Evolutionary conservation across 495 filamentous ascomycete species (phyloP).

Genomic region (Sordaria brevicollis): DNA sequence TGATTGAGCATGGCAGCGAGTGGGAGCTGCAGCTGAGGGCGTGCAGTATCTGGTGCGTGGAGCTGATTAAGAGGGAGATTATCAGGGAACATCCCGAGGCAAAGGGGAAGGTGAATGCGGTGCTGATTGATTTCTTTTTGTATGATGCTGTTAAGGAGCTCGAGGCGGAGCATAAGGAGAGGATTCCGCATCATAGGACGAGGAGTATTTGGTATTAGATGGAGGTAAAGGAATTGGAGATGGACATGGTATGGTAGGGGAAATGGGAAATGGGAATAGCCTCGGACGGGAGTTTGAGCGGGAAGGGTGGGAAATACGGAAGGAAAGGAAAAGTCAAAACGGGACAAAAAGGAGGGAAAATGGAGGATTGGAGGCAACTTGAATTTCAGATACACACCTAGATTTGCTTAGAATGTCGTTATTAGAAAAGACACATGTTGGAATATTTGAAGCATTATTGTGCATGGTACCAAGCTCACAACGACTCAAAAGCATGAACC

Average conservation of each 20-base stretch:
- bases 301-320: not conserved
- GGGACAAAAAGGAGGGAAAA: not conserved
- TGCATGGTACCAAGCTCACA: not conserved
- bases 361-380: not conserved
- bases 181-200: slow-evolving; percentile 83
- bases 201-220: slow-evolving; percentile 89
- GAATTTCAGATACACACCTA: not conserved
- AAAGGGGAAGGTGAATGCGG: slow-evolving; percentile 58
- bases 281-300: not conserved
- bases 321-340: not conserved
- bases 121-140: slow-evolving; percentile 91
- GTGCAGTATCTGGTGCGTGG: slow-evolving; percentile 87
- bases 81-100: slow-evolving; percentile 55
- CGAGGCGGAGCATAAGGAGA: slow-evolving; percentile 49
- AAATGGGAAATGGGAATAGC: not conserved
- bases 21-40: slow-evolving; percentile 86
- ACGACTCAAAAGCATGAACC: not conserved
- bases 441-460: not conserved
- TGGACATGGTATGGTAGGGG: not conserved
- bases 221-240: not conserved
- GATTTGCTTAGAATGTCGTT: not conserved
- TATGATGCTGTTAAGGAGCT: slow-evolving; percentile 87
- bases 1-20: slow-evolving; percentile 57
- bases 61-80: slow-evolving; percentile 82
- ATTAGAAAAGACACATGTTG: not conserved